Evolutionary conservation across 495 filamentous ascomycete genomes (phyloP).

Genomic region (Staphylotrichum longicolle): DNA sequence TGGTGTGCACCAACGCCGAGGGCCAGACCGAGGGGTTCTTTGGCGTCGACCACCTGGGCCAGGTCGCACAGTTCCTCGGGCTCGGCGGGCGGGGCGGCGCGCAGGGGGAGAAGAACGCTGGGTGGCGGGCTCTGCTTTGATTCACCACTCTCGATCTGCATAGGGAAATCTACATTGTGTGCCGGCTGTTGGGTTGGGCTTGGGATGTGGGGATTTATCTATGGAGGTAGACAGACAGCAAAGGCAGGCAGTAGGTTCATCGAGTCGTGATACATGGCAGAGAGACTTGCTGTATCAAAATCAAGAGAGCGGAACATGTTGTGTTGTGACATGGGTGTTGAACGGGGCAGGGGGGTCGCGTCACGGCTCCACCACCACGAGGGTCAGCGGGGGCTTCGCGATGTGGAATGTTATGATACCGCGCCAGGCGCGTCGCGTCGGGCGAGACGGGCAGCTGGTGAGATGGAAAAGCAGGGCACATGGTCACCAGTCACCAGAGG

Average conservation of each 20-base stretch:
- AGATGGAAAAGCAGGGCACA: too few relatives aligned
- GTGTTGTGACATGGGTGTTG: too few relatives aligned
- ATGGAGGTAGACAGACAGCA: too few relatives aligned
- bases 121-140: slow-evolving; percentile 55
- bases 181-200: too few relatives aligned
- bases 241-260: too few relatives aligned
- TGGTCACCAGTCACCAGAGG: not conserved
- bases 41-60: slow-evolving; percentile 68
- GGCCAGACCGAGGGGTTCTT: slow-evolving; percentile 64
- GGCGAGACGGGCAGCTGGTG: not conserved
- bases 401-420: slow-evolving; percentile 6
- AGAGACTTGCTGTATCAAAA: too few relatives aligned
- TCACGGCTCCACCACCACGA: not conserved
- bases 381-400: not conserved
- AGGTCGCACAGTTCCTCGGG: slow-evolving; percentile 61
- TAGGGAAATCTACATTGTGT: too few relatives aligned
- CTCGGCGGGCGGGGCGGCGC: slow-evolving; percentile 41
- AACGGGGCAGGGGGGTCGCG: not conserved
- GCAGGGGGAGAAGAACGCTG: not conserved
- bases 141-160: not conserved
- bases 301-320: too few relatives aligned
- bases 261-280: too few relatives aligned
- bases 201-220: too few relatives aligned
- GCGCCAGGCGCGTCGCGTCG: slow-evolving; percentile 5
- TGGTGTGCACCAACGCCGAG: slow-evolving; percentile 58